A percentile compares a stretch with the other conserved stretches of the same genome.
Conservation (phyloP, 495 filamentous ascomycete species). For the Astrocystis sublimbata region DNA sequence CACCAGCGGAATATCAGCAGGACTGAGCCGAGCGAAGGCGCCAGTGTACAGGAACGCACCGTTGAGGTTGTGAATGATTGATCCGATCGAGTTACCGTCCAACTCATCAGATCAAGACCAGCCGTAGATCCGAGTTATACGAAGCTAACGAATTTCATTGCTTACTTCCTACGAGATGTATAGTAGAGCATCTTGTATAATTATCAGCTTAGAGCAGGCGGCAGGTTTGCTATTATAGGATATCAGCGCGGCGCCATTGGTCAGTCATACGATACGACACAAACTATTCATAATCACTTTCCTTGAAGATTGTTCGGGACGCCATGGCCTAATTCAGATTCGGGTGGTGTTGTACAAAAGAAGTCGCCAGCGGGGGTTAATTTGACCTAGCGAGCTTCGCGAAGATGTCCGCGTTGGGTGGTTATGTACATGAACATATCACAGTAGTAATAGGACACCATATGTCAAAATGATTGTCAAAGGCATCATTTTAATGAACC, state of each 20-base stretch:
- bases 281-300: conserved; percentile 3
- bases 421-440: too few species aligned
- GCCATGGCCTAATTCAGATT: neutral
- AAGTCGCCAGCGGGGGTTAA: too few species aligned
- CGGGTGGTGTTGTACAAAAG: neutral
- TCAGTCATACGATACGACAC: conserved; percentile 8
- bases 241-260: conserved; percentile 21
- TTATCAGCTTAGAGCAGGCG: conserved; percentile 18
- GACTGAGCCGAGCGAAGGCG: conserved; percentile 50
- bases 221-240: conserved; percentile 14
- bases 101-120: conserved; percentile 23
- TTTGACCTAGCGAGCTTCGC: too few species aligned
- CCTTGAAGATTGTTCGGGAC: neutral
- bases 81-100: conserved; percentile 25
- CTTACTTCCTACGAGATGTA: conserved; percentile 30
- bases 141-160: conserved; percentile 33
- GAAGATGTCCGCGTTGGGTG: too few species aligned
- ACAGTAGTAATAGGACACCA: too few species aligned
- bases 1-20: conserved; percentile 63
- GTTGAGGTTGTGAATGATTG: conserved; percentile 53
- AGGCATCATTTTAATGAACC: too few species aligned
- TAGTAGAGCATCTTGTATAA: conserved; percentile 23
- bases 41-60: conserved; percentile 45
- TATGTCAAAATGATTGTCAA: too few species aligned
- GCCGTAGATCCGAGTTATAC: conserved; percentile 18